phyloP scores from a whole-genome alignment of 805 yeast genomes.

The Priceomyces haplophilus region DNA sequence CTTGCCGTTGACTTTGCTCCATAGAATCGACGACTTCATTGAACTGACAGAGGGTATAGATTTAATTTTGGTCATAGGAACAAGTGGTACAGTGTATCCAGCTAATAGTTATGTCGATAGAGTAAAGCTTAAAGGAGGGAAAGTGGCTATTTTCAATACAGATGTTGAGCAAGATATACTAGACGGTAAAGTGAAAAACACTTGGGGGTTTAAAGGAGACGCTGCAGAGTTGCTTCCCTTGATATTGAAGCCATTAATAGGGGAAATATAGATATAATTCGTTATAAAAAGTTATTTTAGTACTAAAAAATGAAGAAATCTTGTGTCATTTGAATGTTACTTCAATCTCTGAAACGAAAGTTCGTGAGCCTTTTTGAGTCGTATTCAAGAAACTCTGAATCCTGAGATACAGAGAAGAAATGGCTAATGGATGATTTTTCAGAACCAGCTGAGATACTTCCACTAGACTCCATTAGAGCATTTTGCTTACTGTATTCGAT shows the following conservation, averaged over 20 bases:
- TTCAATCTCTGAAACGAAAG: background rate
- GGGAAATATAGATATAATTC: constrained; percentile 12
- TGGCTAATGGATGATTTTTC: background rate
- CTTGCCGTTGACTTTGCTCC: constrained; percentile 60
- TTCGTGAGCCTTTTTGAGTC: background rate
- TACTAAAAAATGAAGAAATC: too few relatives aligned
- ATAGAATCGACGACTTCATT: constrained; percentile 68
- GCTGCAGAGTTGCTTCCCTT: constrained; percentile 68
- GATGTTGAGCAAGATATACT: constrained; percentile 50
- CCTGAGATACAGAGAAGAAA: background rate
- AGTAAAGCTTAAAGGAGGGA: constrained; percentile 69
- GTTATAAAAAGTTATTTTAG: too few relatives aligned
- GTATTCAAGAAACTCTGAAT: background rate
- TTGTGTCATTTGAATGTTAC: too few relatives aligned
- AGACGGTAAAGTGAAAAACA: constrained; percentile 36
- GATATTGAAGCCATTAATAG: constrained; percentile 55
- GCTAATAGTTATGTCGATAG: constrained; percentile 88
- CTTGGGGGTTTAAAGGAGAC: constrained; percentile 79
- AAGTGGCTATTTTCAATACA: constrained; percentile 79
- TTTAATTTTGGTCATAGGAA: constrained; percentile 77
- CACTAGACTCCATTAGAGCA: background rate
- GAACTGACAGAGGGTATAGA: constrained; percentile 54
- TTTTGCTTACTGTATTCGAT: background rate
- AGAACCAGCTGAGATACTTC: constrained; percentile 3
- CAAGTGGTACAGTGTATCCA: constrained; percentile 85